phyloP scores from a whole-genome alignment of 108 stramenopile species.

The Pseudonitzschia multistriata region DNA sequence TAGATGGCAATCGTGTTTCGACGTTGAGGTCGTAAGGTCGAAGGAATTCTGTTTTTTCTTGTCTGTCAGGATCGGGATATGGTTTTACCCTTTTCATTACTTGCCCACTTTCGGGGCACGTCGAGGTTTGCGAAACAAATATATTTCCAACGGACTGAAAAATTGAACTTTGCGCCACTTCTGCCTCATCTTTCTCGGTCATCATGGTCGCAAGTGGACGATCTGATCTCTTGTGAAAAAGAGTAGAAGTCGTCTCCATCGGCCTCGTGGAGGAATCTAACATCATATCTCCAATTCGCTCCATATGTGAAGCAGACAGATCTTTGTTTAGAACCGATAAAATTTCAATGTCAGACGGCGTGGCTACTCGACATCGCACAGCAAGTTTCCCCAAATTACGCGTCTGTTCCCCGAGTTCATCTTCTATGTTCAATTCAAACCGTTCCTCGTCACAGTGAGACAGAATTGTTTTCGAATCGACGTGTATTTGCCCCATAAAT shows the following conservation, averaged over 20 bases:
- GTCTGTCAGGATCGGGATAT: constrained; percentile 56
- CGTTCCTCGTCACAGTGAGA: constrained; percentile 51
- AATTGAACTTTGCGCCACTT: constrained; percentile 33
- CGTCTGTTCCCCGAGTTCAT: constrained; percentile 30
- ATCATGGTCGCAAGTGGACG: constrained; percentile 34
- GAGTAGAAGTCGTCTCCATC: neutral
- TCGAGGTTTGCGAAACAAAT: constrained; percentile 15
- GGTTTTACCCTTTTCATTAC: constrained; percentile 51
- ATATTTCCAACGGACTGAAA: constrained; percentile 35
- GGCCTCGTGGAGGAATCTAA: neutral
- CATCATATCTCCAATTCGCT: neutral
- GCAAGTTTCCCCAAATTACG: constrained; percentile 49
- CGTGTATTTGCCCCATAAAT: constrained; percentile 45
- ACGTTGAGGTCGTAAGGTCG: constrained; percentile 42
- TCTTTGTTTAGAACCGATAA: constrained; percentile 26
- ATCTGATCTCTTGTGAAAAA: neutral
- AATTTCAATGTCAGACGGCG: constrained; percentile 48
- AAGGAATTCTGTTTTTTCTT: constrained; percentile 45
- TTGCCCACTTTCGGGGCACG: constrained; percentile 19
- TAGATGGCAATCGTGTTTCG: constrained; percentile 49
- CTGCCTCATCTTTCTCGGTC: constrained; percentile 56
- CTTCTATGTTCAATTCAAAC: constrained; percentile 50
- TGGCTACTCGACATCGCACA: constrained; percentile 56
- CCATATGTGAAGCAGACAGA: neutral
- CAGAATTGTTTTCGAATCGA: constrained; percentile 44